Conservation (phyloP, 768 basidiomycete genomes). For the Suillus weaverae region DNA sequence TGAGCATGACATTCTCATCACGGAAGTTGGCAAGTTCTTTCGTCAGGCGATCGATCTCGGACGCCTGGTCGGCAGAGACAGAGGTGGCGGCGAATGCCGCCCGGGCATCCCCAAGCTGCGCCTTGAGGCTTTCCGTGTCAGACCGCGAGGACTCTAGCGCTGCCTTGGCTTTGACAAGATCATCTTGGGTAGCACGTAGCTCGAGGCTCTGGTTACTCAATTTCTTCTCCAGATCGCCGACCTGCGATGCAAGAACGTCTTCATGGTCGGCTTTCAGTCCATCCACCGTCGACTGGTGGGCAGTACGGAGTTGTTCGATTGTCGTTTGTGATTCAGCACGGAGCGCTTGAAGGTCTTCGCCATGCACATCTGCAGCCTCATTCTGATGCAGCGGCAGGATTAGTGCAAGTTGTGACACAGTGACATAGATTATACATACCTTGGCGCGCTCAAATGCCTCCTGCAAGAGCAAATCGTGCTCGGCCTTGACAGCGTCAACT, state of each 20-base stretch:
- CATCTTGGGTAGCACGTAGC: constrained; percentile 82
- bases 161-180: constrained; percentile 73
- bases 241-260: constrained; percentile 56
- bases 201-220: constrained; percentile 63
- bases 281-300: constrained; percentile 61
- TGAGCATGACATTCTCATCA: constrained; percentile 66
- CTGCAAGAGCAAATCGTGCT: constrained; percentile 60
- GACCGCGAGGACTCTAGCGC: constrained; percentile 49
- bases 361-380: constrained; percentile 69
- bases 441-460: constrained; percentile 80
- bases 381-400: constrained; percentile 38
- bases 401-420: not conserved
- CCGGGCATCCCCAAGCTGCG: constrained; percentile 66
- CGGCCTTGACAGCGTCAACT: constrained; percentile 63
- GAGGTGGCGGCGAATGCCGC: constrained; percentile 43
- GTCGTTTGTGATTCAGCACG: constrained; percentile 65
- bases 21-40: constrained; percentile 62
- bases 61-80: constrained; percentile 48
- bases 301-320: constrained; percentile 65
- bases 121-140: constrained; percentile 56
- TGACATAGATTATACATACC: constrained; percentile 39
- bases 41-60: constrained; percentile 54
- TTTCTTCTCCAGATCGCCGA: constrained; percentile 60
- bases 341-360: constrained; percentile 68
- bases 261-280: constrained; percentile 65